Base-by-base conservation (phyloP, 1,139 yeast species). In the Eremothecium sinecaudum region DNA sequence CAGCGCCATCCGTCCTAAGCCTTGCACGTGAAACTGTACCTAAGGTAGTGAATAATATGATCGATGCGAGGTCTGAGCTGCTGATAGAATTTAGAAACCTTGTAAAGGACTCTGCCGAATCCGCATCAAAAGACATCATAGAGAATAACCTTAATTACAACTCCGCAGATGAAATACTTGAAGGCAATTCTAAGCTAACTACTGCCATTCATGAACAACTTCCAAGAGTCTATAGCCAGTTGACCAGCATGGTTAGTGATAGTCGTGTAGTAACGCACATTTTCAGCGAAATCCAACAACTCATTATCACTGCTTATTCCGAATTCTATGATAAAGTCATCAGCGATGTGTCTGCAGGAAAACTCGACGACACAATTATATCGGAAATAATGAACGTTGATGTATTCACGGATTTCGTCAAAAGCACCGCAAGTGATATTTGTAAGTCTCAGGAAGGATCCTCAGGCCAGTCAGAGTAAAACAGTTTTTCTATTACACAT, bases 31-130 rank as follows among this genome's bases (percentile, higher is more conserved):
- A 76, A 24, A 68, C 84, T 1, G 82, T 79, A 2, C 96, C 96
- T 0, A 75, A 73, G 43, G 83, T 84, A n/a, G 79, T 82, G 9
- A 79, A 76, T 48, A 79, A 82, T 53, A 80, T 79, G 83, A 71
- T 79, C 32, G 96, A 87, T 58, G 93, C 94, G 15, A 74, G 83
- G 45, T 67, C 61, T 14, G 96, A 86, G 54, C 64, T 86, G 24
- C 82, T 80, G 45, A 65, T 74, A 13, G 87, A 80, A 45, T 65
- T 87, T 43, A 70, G 87, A 44, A 74, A 73, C 42, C 66, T 78
- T 2, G 82, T 84, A 14, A 79, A 77, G 41, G 74, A 70, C 17
- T 75, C 83, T 40, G 70, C 75, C 0, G 66, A 63, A 32, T 56
- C 57, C 11, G 61, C 67, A 2, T 62, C 66, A 2, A 48, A 50